Base-by-base conservation (phyloP, 306 rosid genomes). In the Trifolium repens region DNA sequence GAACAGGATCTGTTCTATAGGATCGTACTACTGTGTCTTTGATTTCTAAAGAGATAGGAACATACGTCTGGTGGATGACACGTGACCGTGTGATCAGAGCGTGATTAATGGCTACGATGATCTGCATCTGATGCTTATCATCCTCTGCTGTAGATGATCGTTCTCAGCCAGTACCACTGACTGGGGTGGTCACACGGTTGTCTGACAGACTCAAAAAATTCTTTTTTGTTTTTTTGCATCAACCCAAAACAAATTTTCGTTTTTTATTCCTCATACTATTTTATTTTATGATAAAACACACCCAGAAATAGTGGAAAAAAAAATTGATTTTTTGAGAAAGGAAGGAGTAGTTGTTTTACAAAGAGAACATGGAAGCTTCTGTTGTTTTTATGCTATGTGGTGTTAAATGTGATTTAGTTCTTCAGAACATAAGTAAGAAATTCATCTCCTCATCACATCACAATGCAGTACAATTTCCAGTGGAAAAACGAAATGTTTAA, bases 41-140 rank as follows among this genome's bases (percentile, higher is more conserved):
- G 40, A 63, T 13, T 74, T 74, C 63, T 2, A 35, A 63, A 64
- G 71, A 50, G 64, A 75, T 72, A 49, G 72, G 63, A 77, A 75
- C 67, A 32, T 0, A 3, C 0, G 74, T 67, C 73, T 75, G 73
- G 79, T 65, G 12, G 73, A 75, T 75, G 79, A 75, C 9, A 0
- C 6, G 22, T 9, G 73, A 39, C 44, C 57, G 66, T 37, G 44
- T 37, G 73, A 65, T 65, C 55, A 50, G 72, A 75, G 79, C 79
- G 73, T 65, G 79, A 75, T 37, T 65, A 73, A 75, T 5, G 72
- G 72, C 9, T 0, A 6, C 0, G 44, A 1, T 43, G 13, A 4
- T 4, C 9, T 3, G 1, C 5, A n/a, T 3, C 1, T 0, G 0
- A 1, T 5, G 9, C 0, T 1, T 0, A 0, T 6, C 22, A 37